Evolutionary conservation across 2,329 filamentous ascomycete species (phyloP), one percentile per base, ranked within the genome.

Genomic region (Diaporthe batatas): DNA sequence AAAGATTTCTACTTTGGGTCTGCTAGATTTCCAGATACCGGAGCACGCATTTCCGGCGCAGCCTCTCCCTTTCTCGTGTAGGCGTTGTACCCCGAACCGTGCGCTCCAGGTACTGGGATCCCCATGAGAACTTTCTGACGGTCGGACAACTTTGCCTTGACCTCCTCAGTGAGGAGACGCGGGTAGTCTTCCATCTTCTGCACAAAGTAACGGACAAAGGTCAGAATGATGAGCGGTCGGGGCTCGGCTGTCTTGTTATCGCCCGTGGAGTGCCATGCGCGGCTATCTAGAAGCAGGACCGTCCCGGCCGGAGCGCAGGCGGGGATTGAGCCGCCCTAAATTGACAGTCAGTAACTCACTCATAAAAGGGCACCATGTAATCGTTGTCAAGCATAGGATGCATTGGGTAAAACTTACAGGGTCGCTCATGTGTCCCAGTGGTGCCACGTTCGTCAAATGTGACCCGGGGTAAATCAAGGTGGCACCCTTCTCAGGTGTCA

Each of bases 401-500:
- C 8, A 1, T 23, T 23, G 42, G 23, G 23, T 18, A 49, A 34
- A 0, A 65, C 59, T 1, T 65, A 65, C 59, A 23, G 7, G 11
- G 49, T 65, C 59, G 23, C 59, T 65, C 59, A 65, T 49, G 59
- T 65, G 59, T 49, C 59, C 59, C 10, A 65, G 25, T 29, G 59
- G 59, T 49, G 42, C 42, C 29, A 65, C 59, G 21, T 65, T 65
- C 42, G n/a, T 49, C 59, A 65, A 34, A 49, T 65, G 59, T 11
- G 59, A 65, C 29, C 59, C 59, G 29, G 59, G 59, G 21, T 65
- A 65, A 23, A 65, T 49, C 16, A 65, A 29, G 34, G 59, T 65
- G 25, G 59, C 59, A 25, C 59, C 59, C 59, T 65, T 65, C 59
- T 65, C 59, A 23, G 59, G 59, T 49, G 59, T 65, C 59, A 65